Conservation (phyloP, 331 rosid genomes). For the Prunus yedoensis region DNA sequence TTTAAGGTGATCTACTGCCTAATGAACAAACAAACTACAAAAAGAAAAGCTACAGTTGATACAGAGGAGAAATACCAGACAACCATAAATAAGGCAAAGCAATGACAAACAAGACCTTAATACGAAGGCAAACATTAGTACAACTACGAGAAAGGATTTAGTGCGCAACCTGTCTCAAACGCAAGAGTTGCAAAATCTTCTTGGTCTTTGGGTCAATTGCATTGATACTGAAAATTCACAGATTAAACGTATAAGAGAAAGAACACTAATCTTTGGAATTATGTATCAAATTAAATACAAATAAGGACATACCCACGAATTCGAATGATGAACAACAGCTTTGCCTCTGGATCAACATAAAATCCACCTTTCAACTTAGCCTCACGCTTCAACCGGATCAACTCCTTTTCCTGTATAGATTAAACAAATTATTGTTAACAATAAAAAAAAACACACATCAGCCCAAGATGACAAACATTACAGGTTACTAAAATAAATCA, state of each 20-base stretch:
- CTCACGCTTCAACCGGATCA: constrained; percentile 77
- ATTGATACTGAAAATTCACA: constrained; percentile 63
- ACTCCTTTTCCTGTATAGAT: constrained; percentile 50
- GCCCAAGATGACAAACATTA: background rate
- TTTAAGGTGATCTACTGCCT: too few relatives aligned
- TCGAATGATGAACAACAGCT: constrained; percentile 72
- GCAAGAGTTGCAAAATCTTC: constrained; percentile 76
- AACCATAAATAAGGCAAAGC: background rate
- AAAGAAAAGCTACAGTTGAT: background rate
- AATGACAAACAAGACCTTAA: background rate
- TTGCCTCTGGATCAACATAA: constrained; percentile 90
- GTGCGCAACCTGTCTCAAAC: constrained; percentile 63
- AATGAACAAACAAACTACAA: background rate
- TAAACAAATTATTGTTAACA: background rate
- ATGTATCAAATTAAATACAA: background rate
- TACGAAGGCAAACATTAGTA: background rate
- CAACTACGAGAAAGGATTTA: background rate
- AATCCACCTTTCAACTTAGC: constrained; percentile 91
- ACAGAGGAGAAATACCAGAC: background rate
- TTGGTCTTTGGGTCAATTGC: constrained; percentile 87
- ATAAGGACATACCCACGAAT: constrained; percentile 77
- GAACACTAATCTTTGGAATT: background rate
- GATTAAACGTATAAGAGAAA: background rate
- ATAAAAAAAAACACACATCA: too few relatives aligned
- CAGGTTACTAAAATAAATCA: background rate